Conservation (phyloP, 2,329 filamentous ascomycete species). For the Claviceps sp. region DNA sequence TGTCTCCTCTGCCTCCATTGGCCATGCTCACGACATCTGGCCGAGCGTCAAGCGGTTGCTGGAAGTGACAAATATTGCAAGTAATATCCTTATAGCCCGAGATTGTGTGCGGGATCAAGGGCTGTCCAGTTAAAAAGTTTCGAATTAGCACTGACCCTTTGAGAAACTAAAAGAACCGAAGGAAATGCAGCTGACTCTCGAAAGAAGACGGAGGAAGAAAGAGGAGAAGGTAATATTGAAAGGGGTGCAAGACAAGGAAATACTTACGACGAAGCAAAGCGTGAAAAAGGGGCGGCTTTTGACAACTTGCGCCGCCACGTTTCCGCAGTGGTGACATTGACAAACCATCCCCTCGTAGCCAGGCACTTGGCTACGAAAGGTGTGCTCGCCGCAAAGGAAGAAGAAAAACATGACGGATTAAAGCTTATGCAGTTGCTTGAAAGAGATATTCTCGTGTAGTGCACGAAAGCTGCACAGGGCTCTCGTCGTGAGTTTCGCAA, state of each 20-base stretch:
- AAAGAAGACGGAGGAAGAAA: neutral
- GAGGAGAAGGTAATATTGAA: neutral
- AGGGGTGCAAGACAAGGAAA: neutral
- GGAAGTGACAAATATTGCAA: conserved; percentile 66
- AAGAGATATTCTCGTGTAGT: too few species aligned
- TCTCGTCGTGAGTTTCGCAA: too few species aligned
- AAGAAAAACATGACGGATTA: conserved; percentile 40
- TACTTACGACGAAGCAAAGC: conserved; percentile 57
- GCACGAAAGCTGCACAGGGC: too few species aligned
- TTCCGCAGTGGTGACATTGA: conserved; percentile 55
- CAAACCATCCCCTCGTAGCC: conserved; percentile 49
- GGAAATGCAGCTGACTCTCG: neutral
- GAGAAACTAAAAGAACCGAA: neutral
- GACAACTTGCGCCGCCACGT: conserved; percentile 46
- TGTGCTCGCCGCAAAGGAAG: conserved; percentile 49
- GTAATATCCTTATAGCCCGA: conserved; percentile 55
- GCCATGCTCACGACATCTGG: conserved; percentile 42
- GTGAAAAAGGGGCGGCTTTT: conserved; percentile 64
- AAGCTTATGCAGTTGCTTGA: neutral
- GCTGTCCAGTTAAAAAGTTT: conserved; percentile 24
- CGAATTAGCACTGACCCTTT: neutral
- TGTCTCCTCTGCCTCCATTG: conserved; percentile 20
- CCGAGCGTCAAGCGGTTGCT: conserved; percentile 48
- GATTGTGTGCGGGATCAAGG: conserved; percentile 57
- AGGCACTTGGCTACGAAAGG: conserved; percentile 43